Conservation (phyloP, 495 filamentous ascomycete species). For the Glonium stellatum region DNA sequence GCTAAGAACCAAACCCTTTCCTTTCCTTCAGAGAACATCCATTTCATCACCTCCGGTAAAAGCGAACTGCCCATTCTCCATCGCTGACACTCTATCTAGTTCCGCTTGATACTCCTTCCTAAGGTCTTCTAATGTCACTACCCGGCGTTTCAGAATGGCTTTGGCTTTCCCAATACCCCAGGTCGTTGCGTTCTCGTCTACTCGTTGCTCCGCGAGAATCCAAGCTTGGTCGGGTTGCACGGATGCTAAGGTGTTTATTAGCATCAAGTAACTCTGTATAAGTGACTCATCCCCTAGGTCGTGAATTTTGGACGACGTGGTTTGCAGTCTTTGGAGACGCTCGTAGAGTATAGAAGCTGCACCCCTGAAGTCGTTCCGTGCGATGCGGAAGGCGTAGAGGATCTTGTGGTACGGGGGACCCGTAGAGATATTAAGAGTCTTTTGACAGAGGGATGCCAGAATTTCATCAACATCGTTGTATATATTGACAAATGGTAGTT, state of each 20-base stretch:
- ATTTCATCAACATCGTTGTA: constrained; percentile 70
- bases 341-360: constrained; percentile 72
- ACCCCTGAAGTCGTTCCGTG: constrained; percentile 77
- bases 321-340: constrained; percentile 56
- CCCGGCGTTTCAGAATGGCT: constrained; percentile 41
- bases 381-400: constrained; percentile 82
- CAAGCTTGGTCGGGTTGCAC: constrained; percentile 77
- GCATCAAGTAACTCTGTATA: constrained; percentile 60
- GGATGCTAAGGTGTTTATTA: constrained; percentile 83
- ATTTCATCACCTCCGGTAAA: constrained; percentile 43
- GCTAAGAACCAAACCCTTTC: constrained; percentile 6
- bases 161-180: constrained; percentile 25
- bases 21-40: constrained; percentile 22
- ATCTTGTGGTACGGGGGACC: constrained; percentile 69
- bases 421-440: constrained; percentile 49
- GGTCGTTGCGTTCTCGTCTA: constrained; percentile 19
- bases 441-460: constrained; percentile 56
- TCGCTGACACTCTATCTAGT: constrained; percentile 64
- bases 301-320: constrained; percentile 47
- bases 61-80: constrained; percentile 57
- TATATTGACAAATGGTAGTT: constrained; percentile 69
- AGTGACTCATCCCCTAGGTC: constrained; percentile 49
- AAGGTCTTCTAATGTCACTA: constrained; percentile 78
- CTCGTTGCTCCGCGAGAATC: constrained; percentile 45
- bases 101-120: constrained; percentile 79